phyloP scores from a whole-genome alignment of 1,139 yeast genomes.

The Hyphopichia pseudoburtonii region DNA sequence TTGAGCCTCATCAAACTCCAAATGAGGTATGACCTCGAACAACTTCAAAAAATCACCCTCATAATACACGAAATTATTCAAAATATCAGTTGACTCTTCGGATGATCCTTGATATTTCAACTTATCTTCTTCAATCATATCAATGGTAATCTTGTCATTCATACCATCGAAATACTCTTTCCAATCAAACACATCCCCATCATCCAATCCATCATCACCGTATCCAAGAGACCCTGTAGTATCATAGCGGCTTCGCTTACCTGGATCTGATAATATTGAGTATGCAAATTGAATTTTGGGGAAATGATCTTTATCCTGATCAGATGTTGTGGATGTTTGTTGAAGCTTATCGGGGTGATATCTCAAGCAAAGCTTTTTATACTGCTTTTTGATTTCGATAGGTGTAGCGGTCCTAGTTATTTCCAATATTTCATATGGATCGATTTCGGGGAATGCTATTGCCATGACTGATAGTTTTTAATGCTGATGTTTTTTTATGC shows the following conservation, averaged over 20 bases:
- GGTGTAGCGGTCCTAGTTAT: constrained; percentile 43
- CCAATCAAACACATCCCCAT: constrained; percentile 58
- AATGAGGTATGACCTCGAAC: constrained; percentile 76
- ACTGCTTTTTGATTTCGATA: constrained; percentile 65
- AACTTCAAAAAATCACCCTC: constrained; percentile 70
- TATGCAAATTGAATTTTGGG: constrained; percentile 78
- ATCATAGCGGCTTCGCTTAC: constrained; percentile 60
- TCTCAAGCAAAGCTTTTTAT: constrained; percentile 65
- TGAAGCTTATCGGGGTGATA: constrained; percentile 78
- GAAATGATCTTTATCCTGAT: constrained; percentile 49
- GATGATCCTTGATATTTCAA: constrained; percentile 59
- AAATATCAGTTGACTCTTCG: constrained; percentile 68
- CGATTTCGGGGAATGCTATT: constrained; percentile 53
- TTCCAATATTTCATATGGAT: constrained; percentile 65
- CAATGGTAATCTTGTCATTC: constrained; percentile 65
- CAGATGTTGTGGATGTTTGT: constrained; percentile 19
- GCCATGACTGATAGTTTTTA: too few species aligned
- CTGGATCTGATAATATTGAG: constrained; percentile 61
- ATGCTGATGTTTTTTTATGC: too few species aligned
- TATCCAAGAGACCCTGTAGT: constrained; percentile 64
- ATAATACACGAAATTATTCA: constrained; percentile 55
- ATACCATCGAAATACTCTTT: constrained; percentile 60
- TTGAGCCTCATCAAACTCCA: constrained; percentile 61
- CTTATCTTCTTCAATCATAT: constrained; percentile 72
- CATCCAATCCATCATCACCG: constrained; percentile 26